A percentile compares a stretch with the other conserved stretches of the same genome.
These are phyloP conservation scores for Cymbidium sinense DNA, from an alignment of 106 monocot genomes.

Conservation along the genomic window DNA sequence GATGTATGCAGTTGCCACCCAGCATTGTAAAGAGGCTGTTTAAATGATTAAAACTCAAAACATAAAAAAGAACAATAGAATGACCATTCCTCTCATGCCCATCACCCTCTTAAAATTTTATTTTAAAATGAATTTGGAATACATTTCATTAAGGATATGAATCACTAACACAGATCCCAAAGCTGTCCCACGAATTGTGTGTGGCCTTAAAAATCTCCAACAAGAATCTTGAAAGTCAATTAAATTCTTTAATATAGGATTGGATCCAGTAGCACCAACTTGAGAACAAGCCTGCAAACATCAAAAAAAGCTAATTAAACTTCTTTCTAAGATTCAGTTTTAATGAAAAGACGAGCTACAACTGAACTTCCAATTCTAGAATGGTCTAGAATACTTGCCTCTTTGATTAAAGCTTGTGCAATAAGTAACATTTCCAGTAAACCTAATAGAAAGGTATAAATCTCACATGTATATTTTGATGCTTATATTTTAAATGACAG, in stretches of 20 bases:
- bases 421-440: background rate
- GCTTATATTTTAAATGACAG: background rate
- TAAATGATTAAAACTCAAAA: background rate
- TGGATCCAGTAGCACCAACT: constrained; percentile 46
- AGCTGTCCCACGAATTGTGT: constrained; percentile 95
- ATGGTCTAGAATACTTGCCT: background rate
- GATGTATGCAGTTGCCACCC: background rate
- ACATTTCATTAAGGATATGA: background rate
- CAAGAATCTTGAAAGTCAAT: constrained; percentile 49
- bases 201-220: constrained; percentile 97
- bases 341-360: background rate
- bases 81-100: background rate
- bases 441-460: background rate
- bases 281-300: constrained; percentile 54
- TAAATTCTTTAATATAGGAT: constrained; percentile 36
- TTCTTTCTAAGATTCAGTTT: background rate
- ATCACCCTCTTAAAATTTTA: background rate
- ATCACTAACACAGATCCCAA: constrained; percentile 75
- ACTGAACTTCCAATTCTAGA: background rate
- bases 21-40: background rate
- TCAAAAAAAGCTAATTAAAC: constrained; percentile 1
- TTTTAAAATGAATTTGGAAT: background rate
- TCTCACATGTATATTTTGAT: background rate
- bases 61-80: background rate
- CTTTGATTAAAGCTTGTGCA: background rate